Evolutionary conservation across 2,329 filamentous ascomycete genomes (phyloP), one percentile per base, ranked within the genome.

Genomic region (Parastagonospora nodorum): DNA sequence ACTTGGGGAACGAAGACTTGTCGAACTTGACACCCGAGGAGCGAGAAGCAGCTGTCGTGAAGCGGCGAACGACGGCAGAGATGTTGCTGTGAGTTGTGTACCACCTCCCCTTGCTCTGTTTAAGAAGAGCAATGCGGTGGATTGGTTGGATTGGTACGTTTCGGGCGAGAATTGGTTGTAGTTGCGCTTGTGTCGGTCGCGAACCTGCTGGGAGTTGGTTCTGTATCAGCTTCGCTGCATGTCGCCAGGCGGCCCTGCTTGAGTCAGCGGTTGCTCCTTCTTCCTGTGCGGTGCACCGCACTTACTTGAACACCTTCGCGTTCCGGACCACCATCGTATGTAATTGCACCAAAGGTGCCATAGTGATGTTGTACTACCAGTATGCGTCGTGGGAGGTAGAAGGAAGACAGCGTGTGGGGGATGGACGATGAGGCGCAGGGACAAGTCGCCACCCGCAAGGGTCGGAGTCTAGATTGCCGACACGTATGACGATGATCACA

Each of bases 21-120:
- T 82, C 78, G 35, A 78, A 78, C 58, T 77, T 80, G 48, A 72
- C 62, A 28, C 74, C 71, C 12, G 72, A 64, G 7, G 61, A 63
- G 30, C 66, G 68, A 35, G 69, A 50, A 9, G 80, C 67, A 37
- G 78, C 74, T 4, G 82, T 80, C 42, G 82, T 80, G 68, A 85
- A 84, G 35, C 77, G 75, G 62, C 78, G 78, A 63, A 79, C 69
- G n/a, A 75, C 66, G 42, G 74, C 67, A 42, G 71, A 72, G 61
- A 78, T 73, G 32, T 64, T 63, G 56, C 75, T 76, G 51, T 80
- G 79, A 29, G 85, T 87, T 28, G 82, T 85, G 71, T 85, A 88
- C 75, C 82, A 84, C 57, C 85, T 80, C 60, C 82, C 84, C 56
- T 86, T 85, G 61, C 77, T 78, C 69, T 89, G 87, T 56, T 83